Evolutionary conservation across 2,329 filamentous ascomycete genomes (phyloP).

Genomic region (Xylariaceae sp.): DNA sequence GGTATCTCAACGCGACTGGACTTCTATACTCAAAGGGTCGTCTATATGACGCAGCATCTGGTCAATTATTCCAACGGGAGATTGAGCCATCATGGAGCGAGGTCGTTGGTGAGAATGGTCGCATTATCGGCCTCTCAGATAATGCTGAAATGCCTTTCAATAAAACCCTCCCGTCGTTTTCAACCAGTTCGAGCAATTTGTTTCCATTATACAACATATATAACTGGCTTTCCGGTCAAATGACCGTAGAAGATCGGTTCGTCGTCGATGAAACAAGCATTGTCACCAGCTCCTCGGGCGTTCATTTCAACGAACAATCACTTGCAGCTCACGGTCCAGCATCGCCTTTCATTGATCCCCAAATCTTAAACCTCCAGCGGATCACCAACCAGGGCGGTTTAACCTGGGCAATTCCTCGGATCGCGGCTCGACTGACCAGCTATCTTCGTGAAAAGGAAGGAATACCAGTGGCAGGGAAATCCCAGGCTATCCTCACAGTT

Average conservation of each 20-base stretch:
- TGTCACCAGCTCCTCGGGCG: neutral
- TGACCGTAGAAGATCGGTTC: neutral
- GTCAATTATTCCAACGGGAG: neutral
- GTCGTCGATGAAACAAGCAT: neutral
- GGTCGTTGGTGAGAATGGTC: neutral
- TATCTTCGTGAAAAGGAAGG: conserved; percentile 4
- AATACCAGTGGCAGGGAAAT: neutral
- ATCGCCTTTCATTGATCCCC: neutral
- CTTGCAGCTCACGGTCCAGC: neutral
- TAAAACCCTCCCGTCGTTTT: neutral
- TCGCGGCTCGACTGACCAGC: neutral
- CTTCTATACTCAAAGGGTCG: neutral
- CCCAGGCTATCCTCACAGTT: neutral
- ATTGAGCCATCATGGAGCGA: conserved; percentile 1
- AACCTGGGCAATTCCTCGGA: neutral
- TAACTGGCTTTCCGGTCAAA: neutral
- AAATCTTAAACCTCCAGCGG: neutral
- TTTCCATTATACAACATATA: neutral
- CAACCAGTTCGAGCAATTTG: neutral
- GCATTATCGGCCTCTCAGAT: neutral
- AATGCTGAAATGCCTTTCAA: neutral
- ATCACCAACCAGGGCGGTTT: conserved; percentile 1
- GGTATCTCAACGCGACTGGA: conserved; percentile 3
- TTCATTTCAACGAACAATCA: neutral
- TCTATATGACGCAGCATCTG: neutral